Conservation (phyloP, 495 filamentous ascomycete genomes). For the Bryoglossum gracile region DNA sequence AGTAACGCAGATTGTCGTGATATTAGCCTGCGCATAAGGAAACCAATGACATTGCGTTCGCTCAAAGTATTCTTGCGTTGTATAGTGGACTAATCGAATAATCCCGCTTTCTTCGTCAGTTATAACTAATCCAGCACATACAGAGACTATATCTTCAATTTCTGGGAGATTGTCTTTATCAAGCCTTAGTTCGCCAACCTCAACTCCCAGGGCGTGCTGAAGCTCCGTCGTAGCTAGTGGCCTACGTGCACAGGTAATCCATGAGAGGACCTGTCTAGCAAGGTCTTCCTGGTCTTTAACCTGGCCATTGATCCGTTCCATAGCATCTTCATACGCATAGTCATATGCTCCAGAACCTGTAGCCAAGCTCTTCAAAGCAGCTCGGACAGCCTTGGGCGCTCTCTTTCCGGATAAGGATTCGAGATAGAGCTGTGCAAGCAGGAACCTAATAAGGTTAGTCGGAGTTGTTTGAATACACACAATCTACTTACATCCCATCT, state of each 20-base stretch:
- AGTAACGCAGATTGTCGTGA: too few relatives aligned
- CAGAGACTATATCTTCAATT: too few relatives aligned
- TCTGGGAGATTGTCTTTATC: too few relatives aligned
- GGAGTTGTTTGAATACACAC: not conserved
- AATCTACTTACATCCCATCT: not conserved
- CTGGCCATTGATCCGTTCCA: conserved; percentile 23
- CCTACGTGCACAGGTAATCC: conserved; percentile 18
- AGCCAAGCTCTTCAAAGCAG: conserved; percentile 1
- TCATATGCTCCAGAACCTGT: conserved; percentile 6
- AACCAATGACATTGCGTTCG: too few relatives aligned
- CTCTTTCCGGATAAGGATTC: conserved; percentile 2
- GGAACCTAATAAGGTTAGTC: not conserved
- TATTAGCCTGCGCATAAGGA: too few relatives aligned
- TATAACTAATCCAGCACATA: too few relatives aligned
- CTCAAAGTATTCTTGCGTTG: too few relatives aligned
- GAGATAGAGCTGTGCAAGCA: not conserved
- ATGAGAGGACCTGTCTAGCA: too few relatives aligned
- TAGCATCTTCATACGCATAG: conserved; percentile 1
- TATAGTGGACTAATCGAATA: too few relatives aligned
- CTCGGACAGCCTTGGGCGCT: conserved; percentile 5
- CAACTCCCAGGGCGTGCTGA: conserved; percentile 14
- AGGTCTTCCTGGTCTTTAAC: conserved; percentile 19
- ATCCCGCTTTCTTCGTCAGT: too few relatives aligned
- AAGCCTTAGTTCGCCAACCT: conserved; percentile 22
- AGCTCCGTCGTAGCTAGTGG: conserved; percentile 14